phyloP scores from a whole-genome alignment of 306 rosid species.

The Ziziphus jujuba region DNA sequence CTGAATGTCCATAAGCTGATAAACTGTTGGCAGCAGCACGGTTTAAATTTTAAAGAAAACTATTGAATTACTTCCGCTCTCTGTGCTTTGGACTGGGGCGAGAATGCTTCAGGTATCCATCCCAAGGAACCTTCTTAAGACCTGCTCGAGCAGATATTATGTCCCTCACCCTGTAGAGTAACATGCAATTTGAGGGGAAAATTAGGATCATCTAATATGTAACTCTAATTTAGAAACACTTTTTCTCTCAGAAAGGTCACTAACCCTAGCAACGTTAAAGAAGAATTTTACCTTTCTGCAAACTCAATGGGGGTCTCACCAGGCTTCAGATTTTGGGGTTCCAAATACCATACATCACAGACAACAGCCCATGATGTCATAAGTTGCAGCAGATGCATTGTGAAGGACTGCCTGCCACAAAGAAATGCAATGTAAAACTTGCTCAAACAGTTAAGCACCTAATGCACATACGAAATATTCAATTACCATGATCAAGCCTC shows the following conservation, averaged over 20 bases:
- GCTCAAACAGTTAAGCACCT: background rate
- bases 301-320: slow-evolving; percentile 96
- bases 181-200: slow-evolving; percentile 15
- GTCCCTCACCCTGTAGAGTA: slow-evolving; percentile 70
- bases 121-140: slow-evolving; percentile 96
- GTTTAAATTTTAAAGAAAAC: background rate
- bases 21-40: background rate
- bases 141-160: slow-evolving; percentile 89
- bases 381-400: slow-evolving; percentile 89
- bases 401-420: slow-evolving; percentile 88
- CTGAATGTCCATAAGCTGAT: background rate
- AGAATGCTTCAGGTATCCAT: slow-evolving; percentile 92
- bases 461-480: background rate
- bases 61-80: slow-evolving; percentile 61
- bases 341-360: slow-evolving; percentile 98
- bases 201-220: background rate
- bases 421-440: slow-evolving; percentile 1
- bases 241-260: background rate
- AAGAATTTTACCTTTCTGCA: slow-evolving; percentile 74
- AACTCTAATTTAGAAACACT: background rate
- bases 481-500: background rate
- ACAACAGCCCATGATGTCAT: slow-evolving; percentile 99
- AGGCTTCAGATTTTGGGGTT: slow-evolving; percentile 81
- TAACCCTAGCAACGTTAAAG: background rate
- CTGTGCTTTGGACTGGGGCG: slow-evolving; percentile 92